phyloP scores from a whole-genome alignment of 2,329 filamentous ascomycete genomes.

The Exophiala spinifera region DNA sequence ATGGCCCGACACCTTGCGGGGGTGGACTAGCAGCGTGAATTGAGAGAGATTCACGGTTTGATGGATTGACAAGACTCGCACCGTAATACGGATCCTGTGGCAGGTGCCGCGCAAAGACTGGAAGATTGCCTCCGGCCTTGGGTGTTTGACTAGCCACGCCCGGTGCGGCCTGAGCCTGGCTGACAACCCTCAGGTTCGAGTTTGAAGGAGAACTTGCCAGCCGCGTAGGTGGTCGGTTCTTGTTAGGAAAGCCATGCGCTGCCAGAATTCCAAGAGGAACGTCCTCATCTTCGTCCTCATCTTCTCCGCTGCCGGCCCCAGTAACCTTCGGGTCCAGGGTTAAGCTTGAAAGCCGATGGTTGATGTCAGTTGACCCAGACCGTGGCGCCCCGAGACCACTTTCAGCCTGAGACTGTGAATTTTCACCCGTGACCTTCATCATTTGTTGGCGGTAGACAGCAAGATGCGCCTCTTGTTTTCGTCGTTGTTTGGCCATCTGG shows the following conservation, averaged over 20 bases:
- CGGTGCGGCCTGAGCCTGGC: slow-evolving; percentile 51
- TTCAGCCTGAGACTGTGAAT: slow-evolving; percentile 52
- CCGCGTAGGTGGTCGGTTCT: slow-evolving; percentile 69
- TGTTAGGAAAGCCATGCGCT: slow-evolving; percentile 82
- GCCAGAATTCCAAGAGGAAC: slow-evolving; percentile 81
- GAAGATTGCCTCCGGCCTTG: slow-evolving; percentile 55
- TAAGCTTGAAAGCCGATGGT: slow-evolving; percentile 38
- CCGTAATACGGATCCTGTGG: slow-evolving; percentile 84
- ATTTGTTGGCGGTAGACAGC: slow-evolving; percentile 88
- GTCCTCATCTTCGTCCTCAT: slow-evolving; percentile 79
- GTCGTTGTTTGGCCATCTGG: slow-evolving; percentile 70
- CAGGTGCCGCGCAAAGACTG: slow-evolving; percentile 77
- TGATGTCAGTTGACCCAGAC: slow-evolving; percentile 20
- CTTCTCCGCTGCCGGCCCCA: slow-evolving; percentile 38
- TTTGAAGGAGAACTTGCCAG: slow-evolving; percentile 65
- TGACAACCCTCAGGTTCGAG: slow-evolving; percentile 56
- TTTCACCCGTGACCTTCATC: slow-evolving; percentile 91
- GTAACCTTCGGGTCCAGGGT: slow-evolving; percentile 36
- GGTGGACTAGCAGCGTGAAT: slow-evolving; percentile 51
- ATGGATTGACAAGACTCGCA: slow-evolving; percentile 68
- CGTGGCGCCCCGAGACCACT: slow-evolving; percentile 14
- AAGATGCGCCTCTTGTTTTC: slow-evolving; percentile 87
- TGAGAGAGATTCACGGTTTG: slow-evolving; percentile 70
- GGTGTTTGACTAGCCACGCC: slow-evolving; percentile 44
- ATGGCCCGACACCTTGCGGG: slow-evolving; percentile 19